Base-by-base conservation (phyloP, 495 filamentous ascomycete species). In the Delitschia confertaspora region DNA sequence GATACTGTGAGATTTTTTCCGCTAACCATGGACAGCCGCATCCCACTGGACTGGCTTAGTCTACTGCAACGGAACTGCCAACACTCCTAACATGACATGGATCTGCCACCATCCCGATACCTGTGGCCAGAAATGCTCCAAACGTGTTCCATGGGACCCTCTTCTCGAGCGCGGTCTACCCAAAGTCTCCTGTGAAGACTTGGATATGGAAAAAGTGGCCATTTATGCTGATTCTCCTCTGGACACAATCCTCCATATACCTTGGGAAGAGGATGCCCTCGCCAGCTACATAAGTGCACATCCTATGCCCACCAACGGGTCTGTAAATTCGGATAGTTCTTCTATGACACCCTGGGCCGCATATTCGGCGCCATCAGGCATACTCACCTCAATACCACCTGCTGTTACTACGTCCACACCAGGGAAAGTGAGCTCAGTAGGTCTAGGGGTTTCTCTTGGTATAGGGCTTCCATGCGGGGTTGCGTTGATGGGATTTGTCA, bases 81-180 rank as follows among this genome's bases (percentile, higher is more conserved):
- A 19, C 1, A 33, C 25, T 3, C 45, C 45, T 19, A 40, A 48
- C 14, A 34, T 41, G 11, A 47, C 44, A 7, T 49, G 39, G 47
- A 32, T 49, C 3, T 49, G 46, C 38, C 21, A 49, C 31, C 46
- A 49, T 21, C 46, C 46, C 3, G 38, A 42, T 4, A 35, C 38
- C 32, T 49, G 46, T 22, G 38, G 16, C 6, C 24, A 19, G 5
- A 2, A 34, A 2, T 42, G 46, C 38, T n/a, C 21, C 11, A 18
- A 14, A 1, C 4, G 10, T 19, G 19, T 6, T 14, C 21, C 29
- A 9, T 49, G 46, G 46, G 19, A 37, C 13, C 31, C 46, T 6
- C 4, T 22, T 10, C n/a, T 49, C 13, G 14, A 49, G 32, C 31
- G 34, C 9, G 16, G 23, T 6, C n/a, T n/a, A n/a, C 6, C 5